A percentile compares a stretch with the other conserved stretches of the same genome.
These are phyloP conservation scores for Globisporangium solare DNA, from an alignment of 352 stramenopile genomes.

Conservation along the genomic window DNA sequence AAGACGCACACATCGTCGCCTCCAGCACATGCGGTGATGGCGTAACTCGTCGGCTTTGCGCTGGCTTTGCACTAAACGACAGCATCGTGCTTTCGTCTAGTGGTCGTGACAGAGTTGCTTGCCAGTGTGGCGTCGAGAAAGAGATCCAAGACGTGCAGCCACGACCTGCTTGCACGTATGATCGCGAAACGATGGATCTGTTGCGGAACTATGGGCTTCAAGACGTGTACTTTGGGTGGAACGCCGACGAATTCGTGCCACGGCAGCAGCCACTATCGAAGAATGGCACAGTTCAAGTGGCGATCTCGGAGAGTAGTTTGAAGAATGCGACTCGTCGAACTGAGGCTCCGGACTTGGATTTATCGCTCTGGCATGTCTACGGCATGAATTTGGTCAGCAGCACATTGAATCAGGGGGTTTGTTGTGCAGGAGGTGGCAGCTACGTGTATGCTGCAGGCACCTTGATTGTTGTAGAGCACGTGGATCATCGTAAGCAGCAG, in stretches of 20 bases:
- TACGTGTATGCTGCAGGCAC: conserved; percentile 45
- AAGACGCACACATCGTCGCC: conserved; percentile 16
- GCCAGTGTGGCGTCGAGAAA: conserved; percentile 63
- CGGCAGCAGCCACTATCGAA: background rate
- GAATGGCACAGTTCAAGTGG: conserved; percentile 1
- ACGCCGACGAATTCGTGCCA: conserved; percentile 4
- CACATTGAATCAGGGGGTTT: conserved; percentile 42
- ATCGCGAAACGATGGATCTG: conserved; percentile 17
- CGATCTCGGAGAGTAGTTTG: conserved; percentile 16
- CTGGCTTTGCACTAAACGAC: conserved; percentile 60
- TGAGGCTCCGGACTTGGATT: conserved; percentile 55
- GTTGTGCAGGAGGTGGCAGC: conserved; percentile 19
- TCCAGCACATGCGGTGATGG: background rate
- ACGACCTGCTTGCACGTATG: conserved; percentile 20
- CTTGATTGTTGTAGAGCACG: conserved; percentile 34
- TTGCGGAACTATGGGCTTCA: conserved; percentile 26
- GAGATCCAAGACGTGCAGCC: conserved; percentile 43
- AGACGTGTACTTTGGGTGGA: conserved; percentile 36
- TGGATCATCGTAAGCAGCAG: conserved; percentile 28
- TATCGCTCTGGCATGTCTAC: conserved; percentile 38
- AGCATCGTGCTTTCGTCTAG: conserved; percentile 46
- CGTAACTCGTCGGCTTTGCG: conserved; percentile 6
- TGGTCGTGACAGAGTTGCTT: conserved; percentile 43
- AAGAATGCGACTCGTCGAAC: conserved; percentile 20
- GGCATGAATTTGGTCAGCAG: conserved; percentile 42